Evolutionary conservation across 495 filamentous ascomycete genomes (phyloP).

Genomic region (Trichoderma parareesei): DNA sequence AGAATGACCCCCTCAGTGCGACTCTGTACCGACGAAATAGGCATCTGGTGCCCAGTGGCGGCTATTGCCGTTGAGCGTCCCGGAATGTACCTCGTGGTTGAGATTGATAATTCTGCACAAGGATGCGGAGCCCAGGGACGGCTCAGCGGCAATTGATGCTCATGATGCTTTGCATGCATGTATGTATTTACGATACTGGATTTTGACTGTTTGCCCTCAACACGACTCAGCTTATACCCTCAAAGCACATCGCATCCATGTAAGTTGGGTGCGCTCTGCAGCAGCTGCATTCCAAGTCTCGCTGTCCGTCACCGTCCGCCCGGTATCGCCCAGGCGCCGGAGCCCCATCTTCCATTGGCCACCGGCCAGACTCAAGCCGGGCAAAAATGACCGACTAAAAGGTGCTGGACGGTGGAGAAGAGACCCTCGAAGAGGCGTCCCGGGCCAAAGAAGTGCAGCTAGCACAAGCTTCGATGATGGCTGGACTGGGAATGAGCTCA

Average conservation of each 20-base stretch:
- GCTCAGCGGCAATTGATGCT: no score
- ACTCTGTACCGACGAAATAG: background rate
- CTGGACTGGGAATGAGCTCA: background rate
- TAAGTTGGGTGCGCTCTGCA: no score
- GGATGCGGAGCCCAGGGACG: no score
- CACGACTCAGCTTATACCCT: no score
- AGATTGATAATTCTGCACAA: no score
- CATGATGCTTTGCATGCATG: no score
- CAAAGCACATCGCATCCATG: no score
- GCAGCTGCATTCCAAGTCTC: background rate
- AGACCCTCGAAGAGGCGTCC: background rate
- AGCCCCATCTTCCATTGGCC: background rate
- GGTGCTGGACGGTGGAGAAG: background rate
- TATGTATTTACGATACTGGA: background rate
- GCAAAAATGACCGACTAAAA: constrained; percentile 1
- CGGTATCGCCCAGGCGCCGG: background rate
- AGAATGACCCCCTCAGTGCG: background rate
- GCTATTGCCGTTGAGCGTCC: no score
- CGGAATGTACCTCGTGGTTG: background rate
- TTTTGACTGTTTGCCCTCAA: no score
- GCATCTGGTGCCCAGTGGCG: background rate
- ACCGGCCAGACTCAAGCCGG: background rate
- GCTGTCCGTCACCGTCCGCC: background rate
- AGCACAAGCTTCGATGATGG: background rate
- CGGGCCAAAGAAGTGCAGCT: background rate